Evolutionary conservation across 2,329 filamentous ascomycete species (phyloP), one percentile per base, ranked within the genome.

Genomic region (Claviceps purpurea): DNA sequence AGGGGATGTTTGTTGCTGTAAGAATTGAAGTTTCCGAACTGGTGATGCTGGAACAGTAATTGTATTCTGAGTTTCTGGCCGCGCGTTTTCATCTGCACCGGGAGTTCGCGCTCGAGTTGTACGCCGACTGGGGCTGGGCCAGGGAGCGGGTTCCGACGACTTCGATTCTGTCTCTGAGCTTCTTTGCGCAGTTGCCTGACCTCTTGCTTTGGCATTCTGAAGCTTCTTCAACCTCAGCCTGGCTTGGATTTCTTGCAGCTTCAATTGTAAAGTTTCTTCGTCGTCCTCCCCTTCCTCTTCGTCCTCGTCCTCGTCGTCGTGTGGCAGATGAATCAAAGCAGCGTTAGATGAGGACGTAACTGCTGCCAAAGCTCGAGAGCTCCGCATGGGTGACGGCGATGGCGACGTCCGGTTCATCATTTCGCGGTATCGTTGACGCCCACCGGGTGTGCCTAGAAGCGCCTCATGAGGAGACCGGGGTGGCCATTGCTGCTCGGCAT

Each of bases 171-270:
- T 44, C 54, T 57, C 55, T 53, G 55, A 40, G 55, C 56, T 47
- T 50, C 54, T 61, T 47, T 59, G 60, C 5, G 54, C 54, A 10
- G 49, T 51, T 24, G 52, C 48, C 37, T 54, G 52, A 26, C 59
- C 56, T 49, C 54, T 60, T 30, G 53, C 58, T 50, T 59, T 67
- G 48, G 66, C 68, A 62, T 83, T 84, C 65, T 93, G 87, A 14
- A 97, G 71, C 62, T 85, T 89, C 68, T 96, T 97, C 57, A 97
- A 68, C 67, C 85, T 93, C 50, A 97, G 70, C 55, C 85, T 84
- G 6, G 90, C 89, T 66, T 97, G 84, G 54, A 98, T 95, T 52
- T 87, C 89, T 57, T 90, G 83, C 5, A 97, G 72, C 64, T 95
- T 84, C 56, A 98, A 71, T 62, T 94, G 81, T 38, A 97, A 70